Conservation (phyloP, 2,329 filamentous ascomycete genomes). For the Xylariaceae sp. region DNA sequence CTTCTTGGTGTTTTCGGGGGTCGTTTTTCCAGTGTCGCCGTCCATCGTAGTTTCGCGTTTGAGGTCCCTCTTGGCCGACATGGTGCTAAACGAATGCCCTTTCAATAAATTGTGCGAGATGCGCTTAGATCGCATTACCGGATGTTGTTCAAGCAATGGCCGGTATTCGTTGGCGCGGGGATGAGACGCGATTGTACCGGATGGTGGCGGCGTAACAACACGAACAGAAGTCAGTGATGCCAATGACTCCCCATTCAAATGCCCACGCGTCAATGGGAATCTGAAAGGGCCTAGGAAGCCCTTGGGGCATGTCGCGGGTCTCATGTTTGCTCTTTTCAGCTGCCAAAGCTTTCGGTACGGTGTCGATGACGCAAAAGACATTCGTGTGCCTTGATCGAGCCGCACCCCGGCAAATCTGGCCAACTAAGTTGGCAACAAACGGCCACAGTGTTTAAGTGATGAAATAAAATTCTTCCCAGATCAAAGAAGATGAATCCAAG, state of each 20-base stretch:
- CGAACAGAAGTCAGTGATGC: not conserved
- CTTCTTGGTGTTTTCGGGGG: conserved; percentile 23
- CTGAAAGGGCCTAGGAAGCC: not conserved
- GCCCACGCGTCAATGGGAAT: not conserved
- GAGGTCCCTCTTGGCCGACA: conserved; percentile 26
- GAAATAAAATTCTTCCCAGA: conserved; percentile 29
- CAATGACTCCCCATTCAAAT: not conserved
- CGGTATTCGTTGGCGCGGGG: not conserved
- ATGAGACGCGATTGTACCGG: not conserved
- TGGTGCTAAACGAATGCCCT: conserved; percentile 10
- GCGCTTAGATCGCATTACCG: not conserved
- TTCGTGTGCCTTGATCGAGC: conserved; percentile 12
- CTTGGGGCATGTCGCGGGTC: not conserved
- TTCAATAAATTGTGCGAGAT: not conserved
- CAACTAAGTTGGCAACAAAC: too few relatives aligned
- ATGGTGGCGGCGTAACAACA: not conserved
- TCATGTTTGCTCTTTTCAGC: conserved; percentile 4
- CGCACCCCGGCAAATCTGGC: not conserved
- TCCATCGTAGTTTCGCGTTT: conserved; percentile 28
- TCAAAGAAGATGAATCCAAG: conserved; percentile 32
- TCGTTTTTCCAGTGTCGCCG: conserved; percentile 20
- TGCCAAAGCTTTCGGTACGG: not conserved
- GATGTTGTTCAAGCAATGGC: not conserved
- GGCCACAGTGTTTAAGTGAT: not conserved
- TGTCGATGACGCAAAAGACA: conserved; percentile 17